phyloP scores from a whole-genome alignment of 352 stramenopile species.

The Phytopythium boreale region DNA sequence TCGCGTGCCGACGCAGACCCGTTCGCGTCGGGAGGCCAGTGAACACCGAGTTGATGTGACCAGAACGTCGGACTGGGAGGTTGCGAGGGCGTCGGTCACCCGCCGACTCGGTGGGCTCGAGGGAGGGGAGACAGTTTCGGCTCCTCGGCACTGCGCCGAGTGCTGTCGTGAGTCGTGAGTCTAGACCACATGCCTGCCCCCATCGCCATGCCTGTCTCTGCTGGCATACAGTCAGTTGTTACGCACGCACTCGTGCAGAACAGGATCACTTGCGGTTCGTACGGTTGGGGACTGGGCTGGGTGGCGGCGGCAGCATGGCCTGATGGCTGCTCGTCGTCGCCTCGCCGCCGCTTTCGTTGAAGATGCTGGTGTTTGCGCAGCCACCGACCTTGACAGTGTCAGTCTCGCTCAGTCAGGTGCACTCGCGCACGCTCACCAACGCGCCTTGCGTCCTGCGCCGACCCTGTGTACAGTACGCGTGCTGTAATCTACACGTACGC shows the following conservation, averaged over 20 bases:
- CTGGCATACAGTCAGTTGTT: background rate
- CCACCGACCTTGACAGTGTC: background rate
- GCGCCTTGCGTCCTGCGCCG: background rate
- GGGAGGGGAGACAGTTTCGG: no score
- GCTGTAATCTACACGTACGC: no score
- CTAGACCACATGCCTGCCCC: background rate
- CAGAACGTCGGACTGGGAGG: background rate
- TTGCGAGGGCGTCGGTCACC: no score
- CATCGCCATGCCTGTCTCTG: background rate
- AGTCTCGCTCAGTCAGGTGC: background rate
- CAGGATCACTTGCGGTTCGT: background rate
- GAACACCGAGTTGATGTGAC: background rate
- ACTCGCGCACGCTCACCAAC: background rate
- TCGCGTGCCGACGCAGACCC: no score
- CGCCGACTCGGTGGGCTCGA: no score
- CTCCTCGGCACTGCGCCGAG: no score
- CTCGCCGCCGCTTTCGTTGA: background rate
- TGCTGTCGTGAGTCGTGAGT: background rate
- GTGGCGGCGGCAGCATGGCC: background rate
- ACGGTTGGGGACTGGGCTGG: background rate
- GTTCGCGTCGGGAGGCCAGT: background rate
- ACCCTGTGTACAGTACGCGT: background rate
- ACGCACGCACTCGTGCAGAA: background rate
- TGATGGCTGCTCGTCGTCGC: constrained; percentile 3
- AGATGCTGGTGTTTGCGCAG: background rate